Evolutionary conservation across 2,329 filamentous ascomycete species (phyloP), one percentile per base, ranked within the genome.

Genomic region (Colletotrichum sp.): DNA sequence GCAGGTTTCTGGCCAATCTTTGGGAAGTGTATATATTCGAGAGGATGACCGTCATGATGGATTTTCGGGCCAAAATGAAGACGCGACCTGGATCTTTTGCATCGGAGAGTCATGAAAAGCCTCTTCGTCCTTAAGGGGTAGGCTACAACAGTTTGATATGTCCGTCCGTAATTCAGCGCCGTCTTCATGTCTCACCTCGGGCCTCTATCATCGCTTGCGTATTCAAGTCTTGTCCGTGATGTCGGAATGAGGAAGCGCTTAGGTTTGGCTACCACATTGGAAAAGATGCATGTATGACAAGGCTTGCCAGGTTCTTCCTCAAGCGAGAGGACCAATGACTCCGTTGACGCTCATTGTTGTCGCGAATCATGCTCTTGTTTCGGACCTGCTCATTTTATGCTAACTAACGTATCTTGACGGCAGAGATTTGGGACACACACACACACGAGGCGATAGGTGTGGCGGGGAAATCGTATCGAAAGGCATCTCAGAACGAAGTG

Each of bases 121-220:
- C 3, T 4, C 43, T 0, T 48, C 43, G 10, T 5, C 43, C n/a
- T 52, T 5, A 21, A 52, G 6, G 6, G 43, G 3, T 0, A 1
- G 43, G n/a, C 43, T 13, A 21, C 0, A 13, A 12, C 4, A n/a
- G 10, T 52, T 21, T 52, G n/a, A 13, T 13, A 13, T 21, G n/a
- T n/a, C n/a, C n/a, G n/a, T n/a, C 2, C 6, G 10, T 0, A 21
- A 3, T 12, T 21, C 18, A 21, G 3, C 6, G 4, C 43, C 0
- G 16, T 48, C 9, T 48, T n/a, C 0, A 5, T 21, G 0, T 21
- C 21, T 52, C 6, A 0, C 6, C 43, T 52, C 2, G 4, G 3
- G 10, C 10, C 43, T 52, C 43, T 52, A 5, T 52, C 43, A 0
- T 3, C 43, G 12, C n/a, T 21, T 52, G 2, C 4, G 43, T 52